Evolutionary conservation across 768 basidiomycete genomes (phyloP).

Genomic region (Tricholoma bakamatsutake): DNA sequence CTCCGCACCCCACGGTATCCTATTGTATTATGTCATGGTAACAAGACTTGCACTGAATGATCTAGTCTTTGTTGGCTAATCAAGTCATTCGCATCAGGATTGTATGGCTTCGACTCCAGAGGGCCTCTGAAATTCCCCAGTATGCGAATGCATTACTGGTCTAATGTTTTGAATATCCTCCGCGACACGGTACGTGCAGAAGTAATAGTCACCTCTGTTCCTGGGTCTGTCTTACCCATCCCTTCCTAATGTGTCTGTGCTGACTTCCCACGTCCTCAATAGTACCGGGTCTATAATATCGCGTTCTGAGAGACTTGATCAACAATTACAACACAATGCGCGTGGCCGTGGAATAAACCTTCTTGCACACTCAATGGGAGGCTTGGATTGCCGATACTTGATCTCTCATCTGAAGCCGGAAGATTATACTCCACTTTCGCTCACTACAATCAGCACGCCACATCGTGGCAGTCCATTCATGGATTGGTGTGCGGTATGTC

Average conservation of each 20-base stretch:
- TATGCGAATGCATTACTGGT: conserved; percentile 91
- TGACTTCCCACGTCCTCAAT: background rate
- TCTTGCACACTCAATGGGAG: conserved; percentile 97
- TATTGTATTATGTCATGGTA: conserved; percentile 95
- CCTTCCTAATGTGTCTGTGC: background rate
- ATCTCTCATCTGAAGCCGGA: conserved; percentile 80
- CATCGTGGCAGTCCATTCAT: conserved; percentile 97
- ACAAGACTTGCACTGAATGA: conserved; percentile 17
- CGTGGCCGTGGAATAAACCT: conserved; percentile 84
- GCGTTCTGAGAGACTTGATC: conserved; percentile 71
- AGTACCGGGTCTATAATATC: conserved; percentile 89
- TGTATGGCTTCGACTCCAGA: conserved; percentile 93
- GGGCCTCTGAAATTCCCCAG: conserved; percentile 80
- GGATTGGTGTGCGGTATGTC: conserved; percentile 92
- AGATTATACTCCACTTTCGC: conserved; percentile 79
- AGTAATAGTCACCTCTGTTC: conserved; percentile 94
- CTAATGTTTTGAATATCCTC: conserved; percentile 76
- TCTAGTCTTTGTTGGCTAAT: background rate
- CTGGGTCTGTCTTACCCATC: conserved; percentile 53
- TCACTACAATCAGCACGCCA: conserved; percentile 89
- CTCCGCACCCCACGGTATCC: conserved; percentile 78
- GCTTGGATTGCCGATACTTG: conserved; percentile 89
- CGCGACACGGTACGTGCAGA: conserved; percentile 82
- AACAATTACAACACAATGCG: conserved; percentile 58
- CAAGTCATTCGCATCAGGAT: conserved; percentile 39